Base-by-base conservation (phyloP, 352 stramenopile genomes). In the Peronospora destructor region DNA sequence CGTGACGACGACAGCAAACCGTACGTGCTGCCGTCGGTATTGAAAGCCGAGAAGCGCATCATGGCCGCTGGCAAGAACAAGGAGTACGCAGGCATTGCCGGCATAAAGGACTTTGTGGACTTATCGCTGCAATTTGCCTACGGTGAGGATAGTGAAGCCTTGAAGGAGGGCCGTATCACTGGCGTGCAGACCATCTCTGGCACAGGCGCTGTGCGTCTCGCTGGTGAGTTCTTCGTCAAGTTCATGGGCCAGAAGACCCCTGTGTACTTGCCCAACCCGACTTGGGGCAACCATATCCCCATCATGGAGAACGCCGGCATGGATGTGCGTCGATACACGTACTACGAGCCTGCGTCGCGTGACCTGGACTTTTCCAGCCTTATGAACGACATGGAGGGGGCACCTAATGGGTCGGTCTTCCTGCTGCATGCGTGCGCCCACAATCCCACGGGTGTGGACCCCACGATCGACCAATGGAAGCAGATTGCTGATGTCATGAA, bases 191-290 rank as follows among this genome's bases (percentile, higher is more conserved):
- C 95, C 36, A 93, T 99, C 36, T 99, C 95, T 2, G 97, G 97
- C 48, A 99, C 97, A 34, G 97, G 97, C 52, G 95, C 94, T 26
- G 91, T 97, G 49, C 91, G 96, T 56, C 85, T 99, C 8, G 87
- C 91, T 19, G 95, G 91, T 25, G 94, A 99, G 65, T 94, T 99
- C 57, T 85, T 99, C 53, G 59, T 84, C 42, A 82, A 84, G 49
- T 97, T 96, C 45, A 72, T 87, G 28, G 85, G 88, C 54, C 80
- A 87, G 52, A 67, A 56, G 45, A 92, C 83, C 17, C 75, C 82
- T 4, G 97, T 99, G 60, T 99, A 99, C 84, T 64, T 99, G 44
- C 96, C 97, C 21, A 98, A 98, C 80, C 96, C 97, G 45, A 99
- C 96, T 43, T 99, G 97, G 97, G 94, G 95, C 49, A 99, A 99